A percentile compares a stretch with the other conserved stretches of the same genome.
Conservation (phyloP, 2,329 filamentous ascomycete genomes). For the Colletotrichum simmondsii region DNA sequence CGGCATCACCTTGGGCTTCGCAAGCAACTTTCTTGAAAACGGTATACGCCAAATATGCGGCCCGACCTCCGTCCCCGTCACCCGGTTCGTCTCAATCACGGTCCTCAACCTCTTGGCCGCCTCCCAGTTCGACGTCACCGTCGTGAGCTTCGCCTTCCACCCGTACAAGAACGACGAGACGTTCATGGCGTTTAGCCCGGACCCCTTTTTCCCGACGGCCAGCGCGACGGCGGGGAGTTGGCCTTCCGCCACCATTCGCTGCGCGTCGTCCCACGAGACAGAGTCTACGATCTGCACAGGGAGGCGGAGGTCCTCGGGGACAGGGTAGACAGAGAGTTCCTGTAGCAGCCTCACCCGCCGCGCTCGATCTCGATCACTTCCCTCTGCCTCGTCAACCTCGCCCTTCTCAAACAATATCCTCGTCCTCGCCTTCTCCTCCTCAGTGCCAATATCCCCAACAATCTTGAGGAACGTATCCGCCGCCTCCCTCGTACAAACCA, state of each 20-base stretch:
- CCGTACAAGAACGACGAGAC: constrained; percentile 53
- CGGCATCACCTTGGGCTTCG: constrained; percentile 13
- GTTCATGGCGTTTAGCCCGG: constrained; percentile 49
- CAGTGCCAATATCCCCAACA: constrained; percentile 49
- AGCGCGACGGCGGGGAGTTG: constrained; percentile 46
- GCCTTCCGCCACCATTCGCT: constrained; percentile 41
- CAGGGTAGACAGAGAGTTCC: constrained; percentile 44
- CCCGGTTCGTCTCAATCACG: constrained; percentile 25
- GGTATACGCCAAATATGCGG: constrained; percentile 35
- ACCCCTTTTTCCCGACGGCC: constrained; percentile 43
- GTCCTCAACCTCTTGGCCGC: constrained; percentile 35
- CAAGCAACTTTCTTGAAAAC: constrained; percentile 34
- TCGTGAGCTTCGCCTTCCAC: constrained; percentile 47
- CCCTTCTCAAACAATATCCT: constrained; percentile 41
- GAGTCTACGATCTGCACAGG: constrained; percentile 45
- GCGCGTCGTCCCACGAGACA: constrained; percentile 41
- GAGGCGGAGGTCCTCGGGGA: constrained; percentile 46
- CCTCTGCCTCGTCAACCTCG: constrained; percentile 8
- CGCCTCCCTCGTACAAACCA: constrained; percentile 51
- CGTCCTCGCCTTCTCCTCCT: constrained; percentile 48
- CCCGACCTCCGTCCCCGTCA: constrained; percentile 18
- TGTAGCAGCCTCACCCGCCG: constrained; percentile 42
- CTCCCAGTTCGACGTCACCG: constrained; percentile 54
- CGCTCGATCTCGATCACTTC: constrained; percentile 9
- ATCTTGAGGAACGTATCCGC: constrained; percentile 51